Conservation (phyloP, 2,329 filamentous ascomycete species). For the Ophiosphaerella narmari region DNA sequence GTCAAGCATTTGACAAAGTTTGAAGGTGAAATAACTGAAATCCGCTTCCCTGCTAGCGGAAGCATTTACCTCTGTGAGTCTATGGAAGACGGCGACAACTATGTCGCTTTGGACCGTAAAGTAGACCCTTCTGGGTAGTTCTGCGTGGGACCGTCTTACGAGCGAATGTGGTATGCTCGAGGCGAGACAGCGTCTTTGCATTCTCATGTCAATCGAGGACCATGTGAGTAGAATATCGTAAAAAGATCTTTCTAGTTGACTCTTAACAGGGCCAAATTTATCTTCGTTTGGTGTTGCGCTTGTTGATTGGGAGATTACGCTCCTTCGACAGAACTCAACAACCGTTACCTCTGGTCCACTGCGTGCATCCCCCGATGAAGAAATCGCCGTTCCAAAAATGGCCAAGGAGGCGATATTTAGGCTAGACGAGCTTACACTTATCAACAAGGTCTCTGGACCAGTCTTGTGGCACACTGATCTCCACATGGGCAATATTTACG, state of each 20-base stretch:
- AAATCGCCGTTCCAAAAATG: slow-evolving; percentile 12
- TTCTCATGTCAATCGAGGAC: slow-evolving; percentile 12
- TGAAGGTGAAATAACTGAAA: slow-evolving; percentile 27
- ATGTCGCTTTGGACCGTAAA: slow-evolving; percentile 6
- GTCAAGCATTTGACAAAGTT: slow-evolving; percentile 31
- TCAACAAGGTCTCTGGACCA: slow-evolving; percentile 7
- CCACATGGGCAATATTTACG: slow-evolving; percentile 45
- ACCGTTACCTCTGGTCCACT: slow-evolving; percentile 5
- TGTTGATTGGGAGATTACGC: slow-evolving; percentile 17
- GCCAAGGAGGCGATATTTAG: slow-evolving; percentile 15
- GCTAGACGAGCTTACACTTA: slow-evolving; percentile 8
- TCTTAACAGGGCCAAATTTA: slow-evolving; percentile 17
- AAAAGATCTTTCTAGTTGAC: slow-evolving; percentile 7
- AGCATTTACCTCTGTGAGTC: slow-evolving; percentile 37
- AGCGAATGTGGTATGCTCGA: slow-evolving; percentile 14
- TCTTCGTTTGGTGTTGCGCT: slow-evolving; percentile 24
- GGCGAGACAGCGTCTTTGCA: neutral
- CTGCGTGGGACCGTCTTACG: slow-evolving; percentile 24
- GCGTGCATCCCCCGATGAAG: slow-evolving; percentile 16
- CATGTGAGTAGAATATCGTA: slow-evolving; percentile 11
- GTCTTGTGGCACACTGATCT: slow-evolving; percentile 42
- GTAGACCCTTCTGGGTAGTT: slow-evolving; percentile 14
- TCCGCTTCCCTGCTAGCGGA: slow-evolving; percentile 32
- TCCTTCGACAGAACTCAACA: slow-evolving; percentile 2
- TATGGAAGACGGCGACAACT: slow-evolving; percentile 5